Conservation (phyloP, 2,329 filamentous ascomycete species). For the Diaporthe humulicola region DNA sequence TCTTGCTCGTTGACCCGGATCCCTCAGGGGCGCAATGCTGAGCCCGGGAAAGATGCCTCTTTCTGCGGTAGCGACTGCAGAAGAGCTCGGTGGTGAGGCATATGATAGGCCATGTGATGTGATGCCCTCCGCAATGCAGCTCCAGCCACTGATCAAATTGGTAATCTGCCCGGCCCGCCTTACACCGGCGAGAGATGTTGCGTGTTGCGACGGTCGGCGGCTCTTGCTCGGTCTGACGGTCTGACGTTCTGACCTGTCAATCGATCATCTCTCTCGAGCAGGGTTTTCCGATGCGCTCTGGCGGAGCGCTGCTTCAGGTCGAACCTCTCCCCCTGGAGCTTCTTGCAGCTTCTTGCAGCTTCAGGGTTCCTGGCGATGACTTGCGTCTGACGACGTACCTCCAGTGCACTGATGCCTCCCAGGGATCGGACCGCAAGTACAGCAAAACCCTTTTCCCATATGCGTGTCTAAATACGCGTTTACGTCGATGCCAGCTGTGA, state of each 20-base stretch:
- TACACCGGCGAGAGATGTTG: conserved; percentile 9
- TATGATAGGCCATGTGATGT: conserved; percentile 23
- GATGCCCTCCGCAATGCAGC: conserved; percentile 13
- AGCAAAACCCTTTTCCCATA: background rate
- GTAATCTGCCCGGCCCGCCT: conserved; percentile 13
- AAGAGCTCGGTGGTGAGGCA: conserved; percentile 2
- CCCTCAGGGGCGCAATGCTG: conserved; percentile 20
- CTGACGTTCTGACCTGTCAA: conserved; percentile 1
- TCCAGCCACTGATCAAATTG: conserved; percentile 13
- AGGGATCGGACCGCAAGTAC: background rate
- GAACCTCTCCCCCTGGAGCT: background rate
- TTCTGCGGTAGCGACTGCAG: conserved; percentile 17
- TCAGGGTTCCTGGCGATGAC: conserved; percentile 3
- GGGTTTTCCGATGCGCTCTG: background rate
- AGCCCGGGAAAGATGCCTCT: conserved; percentile 21
- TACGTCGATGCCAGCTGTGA: background rate
- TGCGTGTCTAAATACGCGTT: background rate
- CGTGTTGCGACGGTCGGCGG: conserved; percentile 23
- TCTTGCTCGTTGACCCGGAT: background rate
- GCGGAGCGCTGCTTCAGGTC: background rate
- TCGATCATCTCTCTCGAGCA: background rate
- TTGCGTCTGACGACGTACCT: background rate
- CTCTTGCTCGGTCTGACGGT: conserved; percentile 21
- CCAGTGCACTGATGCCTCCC: background rate
- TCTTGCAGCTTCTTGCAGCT: conserved; percentile 1